Evolutionary conservation across 352 stramenopile species (phyloP), one percentile per base, ranked within the genome.

Genomic region (Phytophthora sojae): DNA sequence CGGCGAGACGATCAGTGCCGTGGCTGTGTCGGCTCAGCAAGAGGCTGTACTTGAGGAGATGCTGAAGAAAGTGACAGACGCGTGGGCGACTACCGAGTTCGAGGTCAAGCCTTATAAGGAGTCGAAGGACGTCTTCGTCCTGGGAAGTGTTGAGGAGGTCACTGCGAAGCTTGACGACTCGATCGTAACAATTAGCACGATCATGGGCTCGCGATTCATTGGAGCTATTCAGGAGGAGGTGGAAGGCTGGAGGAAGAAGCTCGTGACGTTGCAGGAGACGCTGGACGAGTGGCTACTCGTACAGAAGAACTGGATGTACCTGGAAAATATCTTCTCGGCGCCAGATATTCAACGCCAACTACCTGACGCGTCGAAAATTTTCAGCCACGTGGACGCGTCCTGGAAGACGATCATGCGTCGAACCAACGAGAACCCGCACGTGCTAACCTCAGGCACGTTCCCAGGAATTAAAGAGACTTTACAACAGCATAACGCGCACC

Each of bases 21-120:
- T 98, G 39, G 87, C 93, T 0, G 93, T 96, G 1, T 79, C 92
- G 0, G 93, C 95, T 0, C 89, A 97, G 57, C 94, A 98, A 58
- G 95, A 98, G 72, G 69, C 80, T 0, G 92, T 98, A 1, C 78
- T 98, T 0, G 95, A 98, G 63, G 92, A 95, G 64, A 98, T 98
- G 92, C 88, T 98, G 25, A 87, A 89, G 26, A 98, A 98, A 71
- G 92, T 98, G n/a, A 94, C 81, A 0, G 79, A 89, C n/a, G 87
- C 81, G 6, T 98, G 95, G 95, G 80, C 91, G 1, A 88, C 77
- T 5, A 94, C 87, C 4, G 92, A 98, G 70, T 97, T 98, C 51
- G 92, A 98, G 44, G 91, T 98, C 11, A 97, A 97, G 47, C 72
- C 69, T 2, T 98, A 98, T 77, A 98, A 98, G 62, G 95, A 98